Percentiles rank a stretch among this genome's conserved stretches.
phyloP scores from a whole-genome alignment of 2,329 filamentous ascomycete species.

The Beauveria sp. region DNA sequence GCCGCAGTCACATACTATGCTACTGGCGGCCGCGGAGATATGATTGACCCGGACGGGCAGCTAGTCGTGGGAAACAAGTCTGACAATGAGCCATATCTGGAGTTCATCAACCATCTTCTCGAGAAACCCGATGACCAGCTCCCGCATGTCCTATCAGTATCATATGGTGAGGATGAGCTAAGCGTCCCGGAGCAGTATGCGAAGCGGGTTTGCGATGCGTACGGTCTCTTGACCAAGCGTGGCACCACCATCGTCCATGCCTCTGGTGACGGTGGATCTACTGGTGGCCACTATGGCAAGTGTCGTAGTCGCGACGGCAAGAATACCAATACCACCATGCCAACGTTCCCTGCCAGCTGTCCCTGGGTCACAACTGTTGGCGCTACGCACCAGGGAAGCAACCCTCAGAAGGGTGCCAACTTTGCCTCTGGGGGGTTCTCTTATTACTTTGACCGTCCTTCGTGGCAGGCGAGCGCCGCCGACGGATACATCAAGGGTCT shows the following conservation, averaged over 20 bases:
- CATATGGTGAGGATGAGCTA: constrained; percentile 29
- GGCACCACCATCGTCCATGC: constrained; percentile 23
- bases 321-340: constrained; percentile 44
- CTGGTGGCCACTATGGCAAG: background rate
- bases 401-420: constrained; percentile 29
- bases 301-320: constrained; percentile 50
- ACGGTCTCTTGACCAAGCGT: constrained; percentile 25
- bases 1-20: constrained; percentile 28
- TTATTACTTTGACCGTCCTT: constrained; percentile 34
- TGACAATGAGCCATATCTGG: constrained; percentile 42
- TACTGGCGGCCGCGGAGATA: constrained; percentile 29
- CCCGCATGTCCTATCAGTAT: constrained; percentile 28
- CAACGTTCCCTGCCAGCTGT: constrained; percentile 44
- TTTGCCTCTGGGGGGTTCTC: constrained; percentile 38
- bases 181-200: constrained; percentile 24
- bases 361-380: constrained; percentile 28
- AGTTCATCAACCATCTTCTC: constrained; percentile 37
- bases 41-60: constrained; percentile 20
- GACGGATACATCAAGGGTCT: constrained; percentile 31
- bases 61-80: background rate
- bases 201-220: constrained; percentile 22
- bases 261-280: constrained; percentile 22
- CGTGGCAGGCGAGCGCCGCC: constrained; percentile 33
- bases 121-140: constrained; percentile 23
- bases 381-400: constrained; percentile 30